Conservation (phyloP, 2,329 filamentous ascomycete genomes). For the Mollisiaceae sp. region DNA sequence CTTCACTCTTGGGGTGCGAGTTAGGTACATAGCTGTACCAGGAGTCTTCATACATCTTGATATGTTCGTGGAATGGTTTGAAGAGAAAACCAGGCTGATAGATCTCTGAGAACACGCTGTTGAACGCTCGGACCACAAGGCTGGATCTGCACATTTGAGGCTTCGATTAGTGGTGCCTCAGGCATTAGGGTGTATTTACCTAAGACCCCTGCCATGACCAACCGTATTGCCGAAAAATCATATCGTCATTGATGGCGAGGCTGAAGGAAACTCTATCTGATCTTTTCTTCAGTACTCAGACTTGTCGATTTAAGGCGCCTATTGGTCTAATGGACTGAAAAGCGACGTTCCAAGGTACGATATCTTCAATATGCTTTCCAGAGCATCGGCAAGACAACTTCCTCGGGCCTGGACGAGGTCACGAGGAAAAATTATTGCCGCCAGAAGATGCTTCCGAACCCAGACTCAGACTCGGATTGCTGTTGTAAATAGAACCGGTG, state of each 20-base stretch:
- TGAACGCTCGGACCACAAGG: not conserved
- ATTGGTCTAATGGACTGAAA: not conserved
- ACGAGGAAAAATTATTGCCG: constrained; percentile 17
- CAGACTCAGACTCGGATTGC: constrained; percentile 26
- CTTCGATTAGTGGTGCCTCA: too few species aligned
- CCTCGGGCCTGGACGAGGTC: constrained; percentile 27
- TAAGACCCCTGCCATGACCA: too few species aligned
- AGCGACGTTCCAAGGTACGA: too few species aligned
- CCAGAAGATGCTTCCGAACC: constrained; percentile 33
- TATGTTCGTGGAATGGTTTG: not conserved
- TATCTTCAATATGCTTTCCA: constrained; percentile 33
- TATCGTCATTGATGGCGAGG: constrained; percentile 32
- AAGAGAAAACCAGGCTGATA: not conserved
- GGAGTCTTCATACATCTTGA: constrained; percentile 78
- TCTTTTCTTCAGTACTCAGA: not conserved
- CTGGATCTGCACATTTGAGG: constrained; percentile 2
- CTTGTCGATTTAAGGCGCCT: not conserved
- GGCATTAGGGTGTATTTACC: too few species aligned
- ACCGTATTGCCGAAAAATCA: too few species aligned
- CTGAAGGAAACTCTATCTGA: constrained; percentile 22
- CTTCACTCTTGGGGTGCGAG: constrained; percentile 55
- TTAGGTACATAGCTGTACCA: constrained; percentile 82
- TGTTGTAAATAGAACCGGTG: constrained; percentile 23
- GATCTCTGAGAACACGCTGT: constrained; percentile 22
- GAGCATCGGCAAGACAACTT: constrained; percentile 21